A percentile compares a stretch with the other conserved stretches of the same genome.
Conservation (phyloP, 2,329 filamentous ascomycete species). For the Alternaria sp. region DNA sequence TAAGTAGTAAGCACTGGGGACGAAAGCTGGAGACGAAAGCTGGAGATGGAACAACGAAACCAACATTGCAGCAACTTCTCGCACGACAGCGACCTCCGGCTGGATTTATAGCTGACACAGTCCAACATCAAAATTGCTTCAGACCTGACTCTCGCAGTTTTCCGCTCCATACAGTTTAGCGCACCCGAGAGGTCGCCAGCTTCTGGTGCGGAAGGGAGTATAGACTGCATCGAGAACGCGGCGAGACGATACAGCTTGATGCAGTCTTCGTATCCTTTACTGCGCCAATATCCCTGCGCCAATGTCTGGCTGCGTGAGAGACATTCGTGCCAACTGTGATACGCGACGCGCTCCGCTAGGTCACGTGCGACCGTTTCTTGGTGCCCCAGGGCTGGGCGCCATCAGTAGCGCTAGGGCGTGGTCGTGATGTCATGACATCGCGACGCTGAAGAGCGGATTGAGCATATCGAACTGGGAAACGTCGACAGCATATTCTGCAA, state of each 20-base stretch:
- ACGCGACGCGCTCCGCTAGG: not conserved
- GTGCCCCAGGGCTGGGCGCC: not conserved
- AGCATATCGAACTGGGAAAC: not conserved
- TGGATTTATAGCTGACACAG: not conserved
- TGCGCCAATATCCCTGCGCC: not conserved
- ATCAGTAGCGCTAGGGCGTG: not conserved
- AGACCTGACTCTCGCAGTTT: not conserved
- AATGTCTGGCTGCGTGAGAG: not conserved
- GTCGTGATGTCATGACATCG: slow-evolving; percentile 1
- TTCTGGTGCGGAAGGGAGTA: not conserved
- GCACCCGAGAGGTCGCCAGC: not conserved
- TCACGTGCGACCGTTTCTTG: slow-evolving; percentile 4
- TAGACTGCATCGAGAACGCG: not conserved
- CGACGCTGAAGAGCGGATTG: not conserved
- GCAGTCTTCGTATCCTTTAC: not conserved
- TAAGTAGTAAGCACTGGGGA: slow-evolving; percentile 3
- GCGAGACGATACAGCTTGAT: not conserved
- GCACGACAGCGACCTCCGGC: not conserved
- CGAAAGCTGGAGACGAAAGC: slow-evolving; percentile 4
- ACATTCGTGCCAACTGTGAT: not conserved
- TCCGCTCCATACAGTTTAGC: not conserved
- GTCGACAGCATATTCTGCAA: not conserved
- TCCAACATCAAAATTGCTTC: not conserved
- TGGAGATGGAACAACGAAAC: slow-evolving; percentile 3
- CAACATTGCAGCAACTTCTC: not conserved